A percentile compares a stretch with the other conserved stretches of the same genome.
Conservation (phyloP, 2,329 filamentous ascomycete species). For the Ophiostoma sp. region DNA sequence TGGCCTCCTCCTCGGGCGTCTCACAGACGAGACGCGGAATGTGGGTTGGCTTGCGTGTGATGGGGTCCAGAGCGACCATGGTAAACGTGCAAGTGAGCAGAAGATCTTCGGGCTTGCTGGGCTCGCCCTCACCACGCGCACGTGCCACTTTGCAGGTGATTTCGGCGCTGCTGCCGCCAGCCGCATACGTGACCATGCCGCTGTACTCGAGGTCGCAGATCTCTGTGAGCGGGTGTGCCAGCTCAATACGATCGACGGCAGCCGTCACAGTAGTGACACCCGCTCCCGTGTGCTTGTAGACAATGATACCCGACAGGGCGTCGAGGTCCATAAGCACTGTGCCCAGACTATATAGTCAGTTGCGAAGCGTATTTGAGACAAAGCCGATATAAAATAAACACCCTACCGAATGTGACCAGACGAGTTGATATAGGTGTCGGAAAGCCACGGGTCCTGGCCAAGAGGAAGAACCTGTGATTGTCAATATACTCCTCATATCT, state of each 20-base stretch:
- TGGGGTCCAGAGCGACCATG: conserved; percentile 68
- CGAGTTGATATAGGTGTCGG: conserved; percentile 73
- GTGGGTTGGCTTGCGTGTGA: conserved; percentile 60
- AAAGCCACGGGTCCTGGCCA: conserved; percentile 68
- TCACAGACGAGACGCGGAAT: conserved; percentile 52
- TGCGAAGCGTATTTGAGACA: not conserved
- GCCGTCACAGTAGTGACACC: conserved; percentile 48
- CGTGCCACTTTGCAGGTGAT: conserved; percentile 69
- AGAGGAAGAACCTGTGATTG: conserved; percentile 48
- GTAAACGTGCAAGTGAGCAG: conserved; percentile 56
- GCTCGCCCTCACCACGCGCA: conserved; percentile 54
- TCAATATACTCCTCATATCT: not conserved
- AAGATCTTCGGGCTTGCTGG: conserved; percentile 41
- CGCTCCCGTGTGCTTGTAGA: conserved; percentile 62
- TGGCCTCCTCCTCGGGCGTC: conserved; percentile 58
- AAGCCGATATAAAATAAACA: not conserved
- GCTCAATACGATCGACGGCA: conserved; percentile 46
- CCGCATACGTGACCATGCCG: conserved; percentile 58
- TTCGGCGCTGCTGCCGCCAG: conserved; percentile 67
- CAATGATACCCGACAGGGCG: conserved; percentile 69
- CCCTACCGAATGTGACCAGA: conserved; percentile 60
- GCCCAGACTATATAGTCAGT: conserved; percentile 43
- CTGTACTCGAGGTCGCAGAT: conserved; percentile 74
- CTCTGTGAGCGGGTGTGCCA: conserved; percentile 66
- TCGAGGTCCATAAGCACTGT: conserved; percentile 76